Base-by-base conservation (phyloP, 768 basidiomycete species). In the Lentinus tigrinus region DNA sequence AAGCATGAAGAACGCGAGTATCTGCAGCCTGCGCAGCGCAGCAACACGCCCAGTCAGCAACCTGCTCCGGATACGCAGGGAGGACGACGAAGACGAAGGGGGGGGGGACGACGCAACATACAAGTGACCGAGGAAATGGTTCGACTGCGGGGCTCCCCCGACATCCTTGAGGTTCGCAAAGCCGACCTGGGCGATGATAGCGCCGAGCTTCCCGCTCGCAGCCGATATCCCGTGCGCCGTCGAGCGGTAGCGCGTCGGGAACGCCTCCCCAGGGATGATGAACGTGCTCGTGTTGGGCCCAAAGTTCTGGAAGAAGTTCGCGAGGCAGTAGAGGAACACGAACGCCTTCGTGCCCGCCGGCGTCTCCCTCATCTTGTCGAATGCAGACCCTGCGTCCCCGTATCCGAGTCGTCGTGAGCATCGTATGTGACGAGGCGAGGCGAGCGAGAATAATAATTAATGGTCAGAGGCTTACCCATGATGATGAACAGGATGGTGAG, bases 1-100 rank as follows among this genome's bases (percentile, higher is more conserved):
- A 54, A 92, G 71, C 91, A 92, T 94, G 78, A 93, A 93, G 54
- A 91, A 73, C 14, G 91, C 91, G 61, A 93, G 90, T 52, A 94
- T 83, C 73, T 93, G 82, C 50, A 94, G 75, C 63, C 86, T 88
- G 52, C 2, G 11, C 11, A 3, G 31, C n/a, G n/a, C n/a, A n/a
- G n/a, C n/a, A n/a, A 31, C 31, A 31, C 6, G 6, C 31, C 11
- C 31, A 31, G 1, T 40, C 11, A 52, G 34, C 6, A 31, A 6
- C 31, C 31, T 31, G 31, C 11, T 31, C n/a, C 23, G 24, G 28
- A 17, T 19, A 8, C 8, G 14, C 11, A 28, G n/a, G n/a, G n/a
- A 19, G 19, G 3, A 3, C 23, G 55, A 19, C n/a, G 5, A 31
- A 11, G 11, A 31, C 31, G n/a, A n/a, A 21, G 21, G 55, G 31